A percentile compares a stretch with the other conserved stretches of the same genome.
Conservation (phyloP, 176 grass and related monocot species). For the Coix lacrymajobi region DNA sequence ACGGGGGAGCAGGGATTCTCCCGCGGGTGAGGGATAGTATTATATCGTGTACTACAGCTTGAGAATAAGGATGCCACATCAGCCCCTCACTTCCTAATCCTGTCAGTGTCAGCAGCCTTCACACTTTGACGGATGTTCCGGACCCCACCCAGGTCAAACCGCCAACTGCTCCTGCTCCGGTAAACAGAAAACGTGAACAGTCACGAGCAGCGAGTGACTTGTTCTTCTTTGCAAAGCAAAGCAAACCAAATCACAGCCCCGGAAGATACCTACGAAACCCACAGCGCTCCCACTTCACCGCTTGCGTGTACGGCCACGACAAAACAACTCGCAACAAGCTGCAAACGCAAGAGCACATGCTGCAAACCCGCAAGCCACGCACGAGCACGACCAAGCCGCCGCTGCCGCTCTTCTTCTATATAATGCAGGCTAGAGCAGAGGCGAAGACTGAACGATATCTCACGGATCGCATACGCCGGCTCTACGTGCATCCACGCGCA, state of each 20-base stretch:
- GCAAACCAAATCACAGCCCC: neutral
- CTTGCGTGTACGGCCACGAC: slow-evolving; percentile 20
- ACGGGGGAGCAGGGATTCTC: too few species aligned
- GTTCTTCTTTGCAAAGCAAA: slow-evolving; percentile 25
- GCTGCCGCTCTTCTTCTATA: slow-evolving; percentile 17
- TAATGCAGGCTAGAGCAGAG: slow-evolving; percentile 16
- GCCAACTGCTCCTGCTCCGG: neutral
- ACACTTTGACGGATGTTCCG: neutral
- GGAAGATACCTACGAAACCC: slow-evolving; percentile 10
- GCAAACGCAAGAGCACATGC: neutral
- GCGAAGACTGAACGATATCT: neutral
- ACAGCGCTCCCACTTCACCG: slow-evolving; percentile 10
- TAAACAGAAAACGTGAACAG: neutral
- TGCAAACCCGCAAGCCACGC: neutral
- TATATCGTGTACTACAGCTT: too few species aligned
- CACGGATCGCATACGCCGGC: neutral
- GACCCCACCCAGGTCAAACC: neutral
- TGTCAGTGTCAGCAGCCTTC: neutral
- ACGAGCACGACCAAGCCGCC: too few species aligned
- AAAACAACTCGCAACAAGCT: neutral
- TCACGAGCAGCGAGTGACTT: neutral
- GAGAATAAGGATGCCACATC: neutral
- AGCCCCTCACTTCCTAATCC: neutral
- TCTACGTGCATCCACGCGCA: neutral
- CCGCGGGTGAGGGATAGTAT: too few species aligned